Percentiles rank a stretch among this genome's conserved stretches.
phyloP scores from a whole-genome alignment of 768 basidiomycete species.

The Tulasnella sp. region DNA sequence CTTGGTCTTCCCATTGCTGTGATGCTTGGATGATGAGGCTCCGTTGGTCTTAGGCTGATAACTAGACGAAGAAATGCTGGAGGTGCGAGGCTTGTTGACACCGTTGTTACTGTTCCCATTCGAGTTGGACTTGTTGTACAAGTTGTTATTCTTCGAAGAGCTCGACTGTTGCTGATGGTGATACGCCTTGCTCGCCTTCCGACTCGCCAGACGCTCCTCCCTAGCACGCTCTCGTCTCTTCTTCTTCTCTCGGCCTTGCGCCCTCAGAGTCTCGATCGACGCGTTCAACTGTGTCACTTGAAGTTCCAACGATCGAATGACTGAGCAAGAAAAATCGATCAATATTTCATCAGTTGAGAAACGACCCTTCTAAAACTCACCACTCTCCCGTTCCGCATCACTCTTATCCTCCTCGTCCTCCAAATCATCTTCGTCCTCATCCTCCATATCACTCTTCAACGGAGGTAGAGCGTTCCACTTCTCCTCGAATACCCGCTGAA shows the following conservation, averaged over 20 bases:
- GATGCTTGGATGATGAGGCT: slow-evolving; percentile 11
- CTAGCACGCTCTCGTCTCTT: slow-evolving; percentile 13
- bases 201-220: slow-evolving; percentile 9
- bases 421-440: slow-evolving; percentile 1
- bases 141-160: background rate
- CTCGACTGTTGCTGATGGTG: too few relatives aligned
- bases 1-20: slow-evolving; percentile 42
- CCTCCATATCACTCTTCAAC: background rate
- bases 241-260: slow-evolving; percentile 3
- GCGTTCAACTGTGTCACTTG: background rate
- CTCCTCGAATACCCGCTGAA: slow-evolving; percentile 84
- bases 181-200: background rate
- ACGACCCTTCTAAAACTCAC: background rate
- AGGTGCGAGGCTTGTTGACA: background rate
- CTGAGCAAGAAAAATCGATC: background rate
- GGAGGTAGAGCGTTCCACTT: slow-evolving; percentile 76
- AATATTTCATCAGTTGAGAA: background rate
- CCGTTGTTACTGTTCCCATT: background rate
- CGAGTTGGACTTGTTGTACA: background rate
- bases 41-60: background rate
- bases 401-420: slow-evolving; percentile 22
- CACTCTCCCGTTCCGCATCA: slow-evolving; percentile 5
- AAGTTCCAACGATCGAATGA: background rate
- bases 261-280: slow-evolving; percentile 10
- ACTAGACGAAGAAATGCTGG: too few relatives aligned